phyloP scores from a whole-genome alignment of 2,329 filamentous ascomycete species.

The Fusarium sp. region DNA sequence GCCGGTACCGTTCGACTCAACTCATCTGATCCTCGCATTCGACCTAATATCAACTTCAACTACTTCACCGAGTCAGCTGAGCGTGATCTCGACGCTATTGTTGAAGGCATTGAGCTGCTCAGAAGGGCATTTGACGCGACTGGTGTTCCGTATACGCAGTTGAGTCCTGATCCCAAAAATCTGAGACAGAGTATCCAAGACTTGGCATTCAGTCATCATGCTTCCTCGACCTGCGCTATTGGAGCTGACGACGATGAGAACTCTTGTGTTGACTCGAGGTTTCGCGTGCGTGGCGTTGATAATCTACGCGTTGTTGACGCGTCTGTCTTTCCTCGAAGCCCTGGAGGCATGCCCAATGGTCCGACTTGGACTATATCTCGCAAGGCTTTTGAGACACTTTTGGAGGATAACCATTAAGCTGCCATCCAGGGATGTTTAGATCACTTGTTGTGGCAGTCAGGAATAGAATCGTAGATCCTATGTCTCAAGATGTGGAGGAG shows the following conservation, averaged over 20 bases:
- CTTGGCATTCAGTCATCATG: background rate
- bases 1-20: conserved; percentile 1
- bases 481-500: no score
- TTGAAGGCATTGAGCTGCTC: conserved; percentile 1
- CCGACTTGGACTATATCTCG: conserved; percentile 9
- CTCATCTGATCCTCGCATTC: background rate
- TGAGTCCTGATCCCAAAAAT: background rate
- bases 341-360: conserved; percentile 1
- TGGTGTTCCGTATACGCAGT: background rate
- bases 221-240: background rate
- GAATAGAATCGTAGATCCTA: rapidly evolving
- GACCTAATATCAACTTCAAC: conserved; percentile 1
- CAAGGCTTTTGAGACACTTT: background rate
- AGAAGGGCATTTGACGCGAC: background rate
- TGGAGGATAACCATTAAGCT: background rate
- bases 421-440: rapidly evolving
- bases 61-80: background rate
- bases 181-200: background rate
- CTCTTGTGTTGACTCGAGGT: background rate
- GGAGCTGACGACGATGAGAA: background rate
- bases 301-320: conserved; percentile 2
- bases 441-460: rapidly evolving
- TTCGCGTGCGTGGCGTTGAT: background rate
- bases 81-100: background rate
- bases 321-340: background rate